These are phyloP conservation scores for Earliella scabrosa DNA, from an alignment of 1,284 basidiomycete species.

Conservation along the genomic window DNA sequence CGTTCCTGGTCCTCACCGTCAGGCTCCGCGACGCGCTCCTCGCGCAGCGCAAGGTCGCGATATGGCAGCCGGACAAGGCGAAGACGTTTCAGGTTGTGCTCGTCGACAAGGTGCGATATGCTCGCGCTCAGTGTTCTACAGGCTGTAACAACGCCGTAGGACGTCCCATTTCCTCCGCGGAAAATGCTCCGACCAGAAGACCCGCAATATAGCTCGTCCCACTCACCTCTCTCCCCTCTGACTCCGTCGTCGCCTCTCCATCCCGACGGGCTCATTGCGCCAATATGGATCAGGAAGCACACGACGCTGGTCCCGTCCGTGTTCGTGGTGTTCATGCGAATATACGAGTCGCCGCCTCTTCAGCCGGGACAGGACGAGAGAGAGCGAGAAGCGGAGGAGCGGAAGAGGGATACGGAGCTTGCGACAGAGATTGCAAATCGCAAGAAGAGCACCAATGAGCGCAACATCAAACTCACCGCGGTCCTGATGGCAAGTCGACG, in stretches of 20 bases:
- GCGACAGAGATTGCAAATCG: slow-evolving; percentile 79
- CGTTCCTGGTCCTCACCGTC: slow-evolving; percentile 55
- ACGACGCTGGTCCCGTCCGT: slow-evolving; percentile 89
- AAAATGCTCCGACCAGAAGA: slow-evolving; percentile 70
- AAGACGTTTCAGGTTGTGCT: slow-evolving; percentile 81
- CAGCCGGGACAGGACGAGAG: slow-evolving; percentile 60
- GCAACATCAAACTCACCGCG: slow-evolving; percentile 92
- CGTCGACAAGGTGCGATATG: slow-evolving; percentile 70
- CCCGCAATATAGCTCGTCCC: slow-evolving; percentile 54
- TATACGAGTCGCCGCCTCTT: slow-evolving; percentile 73
- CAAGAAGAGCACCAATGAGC: slow-evolving; percentile 80
- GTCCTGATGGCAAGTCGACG: slow-evolving; percentile 89
- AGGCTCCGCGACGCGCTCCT: slow-evolving; percentile 70
- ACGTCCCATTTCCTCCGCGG: slow-evolving; percentile 84
- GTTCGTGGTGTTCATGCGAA: slow-evolving; percentile 86
- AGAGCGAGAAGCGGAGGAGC: slow-evolving; percentile 70
- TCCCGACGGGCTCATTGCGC: slow-evolving; percentile 95
- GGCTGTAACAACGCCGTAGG: slow-evolving; percentile 38
- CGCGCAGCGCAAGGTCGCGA: slow-evolving; percentile 59
- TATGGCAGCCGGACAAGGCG: slow-evolving; percentile 68
- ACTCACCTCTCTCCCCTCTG: slow-evolving; percentile 91
- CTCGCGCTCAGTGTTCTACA: background rate
- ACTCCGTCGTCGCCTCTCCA: slow-evolving; percentile 87
- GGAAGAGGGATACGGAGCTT: slow-evolving; percentile 73
- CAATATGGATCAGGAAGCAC: slow-evolving; percentile 97